Evolutionary conservation across 148 eudicot species (phyloP), one percentile per base, ranked within the genome.

Genomic region (Arctostaphylos glauca): DNA sequence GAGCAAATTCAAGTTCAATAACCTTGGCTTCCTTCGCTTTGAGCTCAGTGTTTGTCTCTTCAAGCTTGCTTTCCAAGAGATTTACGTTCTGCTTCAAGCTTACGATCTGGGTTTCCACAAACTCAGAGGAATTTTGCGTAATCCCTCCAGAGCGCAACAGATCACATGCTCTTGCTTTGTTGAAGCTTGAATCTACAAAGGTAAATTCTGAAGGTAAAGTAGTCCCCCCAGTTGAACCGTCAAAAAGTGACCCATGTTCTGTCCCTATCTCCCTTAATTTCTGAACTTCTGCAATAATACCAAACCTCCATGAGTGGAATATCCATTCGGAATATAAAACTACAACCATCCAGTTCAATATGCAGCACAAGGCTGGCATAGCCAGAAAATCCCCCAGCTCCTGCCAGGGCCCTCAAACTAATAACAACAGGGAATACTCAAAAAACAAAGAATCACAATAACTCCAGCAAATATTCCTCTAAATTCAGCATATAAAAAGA

Each of bases 221-320:
- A 50, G 55, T 79, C 53, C 46, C 75, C 84, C 78, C 84, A 18
- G 71, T 72, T 47, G 85, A 83, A 80, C 86, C 88, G 58, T 88
- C 88, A 58, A 80, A 85, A 56, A 88, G 77, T 16, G 85, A 80
- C 53, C 12, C 72, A 49, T 85, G 86, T 59, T 91, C 92, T 76
- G 83, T 86, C 58, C 96, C 93, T 59, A 94, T 88, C 84, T 91
- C 96, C 86, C 85, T 90, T 50, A 95, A 88, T 85, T 89, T 91
- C 85, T 87, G 91, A 83, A 95, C 52, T 84, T 95, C 98, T 95
- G 97, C 83, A 87, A n/a, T 58, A 64, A 43, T 43, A 38, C 76
- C 76, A 60, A 46, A 54, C 72, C 15, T 68, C 55, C 19, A 80
- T 77, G 77, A 70, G 46, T 81, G 46, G n/a, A n/a, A 31, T 25